A percentile compares a stretch with the other conserved stretches of the same genome.
Evolutionary conservation across 2,329 filamentous ascomycete species (phyloP).

Genomic region (Xylariaceae sp.): DNA sequence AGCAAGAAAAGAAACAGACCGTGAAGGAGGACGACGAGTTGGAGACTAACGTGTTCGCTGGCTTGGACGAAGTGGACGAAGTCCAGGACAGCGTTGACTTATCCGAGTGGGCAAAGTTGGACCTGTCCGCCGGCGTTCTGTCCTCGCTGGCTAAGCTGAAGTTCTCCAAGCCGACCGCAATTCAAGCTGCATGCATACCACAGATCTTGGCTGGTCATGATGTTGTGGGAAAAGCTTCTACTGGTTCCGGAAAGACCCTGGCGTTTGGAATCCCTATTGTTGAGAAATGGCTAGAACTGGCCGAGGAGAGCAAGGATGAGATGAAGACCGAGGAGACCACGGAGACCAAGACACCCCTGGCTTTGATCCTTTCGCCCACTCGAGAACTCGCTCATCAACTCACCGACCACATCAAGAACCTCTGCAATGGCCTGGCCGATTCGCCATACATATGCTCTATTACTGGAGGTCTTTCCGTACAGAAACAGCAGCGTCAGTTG

Average conservation of each 20-base stretch:
- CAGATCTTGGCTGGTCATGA: conserved; percentile 78
- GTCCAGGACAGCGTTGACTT: conserved; percentile 61
- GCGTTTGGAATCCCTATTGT: conserved; percentile 93
- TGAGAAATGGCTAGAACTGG: conserved; percentile 64
- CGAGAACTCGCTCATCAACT: conserved; percentile 92
- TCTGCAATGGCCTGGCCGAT: conserved; percentile 59
- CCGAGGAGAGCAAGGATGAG: conserved; percentile 34
- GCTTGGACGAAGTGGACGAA: conserved; percentile 50
- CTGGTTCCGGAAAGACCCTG: conserved; percentile 92
- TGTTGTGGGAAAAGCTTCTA: conserved; percentile 92
- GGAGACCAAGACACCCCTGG: conserved; percentile 52
- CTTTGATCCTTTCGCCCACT: conserved; percentile 83
- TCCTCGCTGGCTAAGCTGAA: conserved; percentile 72
- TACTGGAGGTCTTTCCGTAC: conserved; percentile 87
- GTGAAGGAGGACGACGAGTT: conserved; percentile 38
- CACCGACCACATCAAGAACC: conserved; percentile 69
- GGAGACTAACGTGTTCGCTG: conserved; percentile 48
- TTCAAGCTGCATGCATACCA: conserved; percentile 76
- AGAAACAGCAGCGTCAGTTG: conserved; percentile 86
- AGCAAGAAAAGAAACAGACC: conserved; percentile 23
- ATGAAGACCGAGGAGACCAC: conserved; percentile 24
- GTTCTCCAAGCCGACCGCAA: conserved; percentile 74
- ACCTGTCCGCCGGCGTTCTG: conserved; percentile 66
- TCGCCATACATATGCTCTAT: conserved; percentile 76
- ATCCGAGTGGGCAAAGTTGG: conserved; percentile 70